Conservation (phyloP, 495 filamentous ascomycete genomes). For the Lasiosphaeris hirsuta region DNA sequence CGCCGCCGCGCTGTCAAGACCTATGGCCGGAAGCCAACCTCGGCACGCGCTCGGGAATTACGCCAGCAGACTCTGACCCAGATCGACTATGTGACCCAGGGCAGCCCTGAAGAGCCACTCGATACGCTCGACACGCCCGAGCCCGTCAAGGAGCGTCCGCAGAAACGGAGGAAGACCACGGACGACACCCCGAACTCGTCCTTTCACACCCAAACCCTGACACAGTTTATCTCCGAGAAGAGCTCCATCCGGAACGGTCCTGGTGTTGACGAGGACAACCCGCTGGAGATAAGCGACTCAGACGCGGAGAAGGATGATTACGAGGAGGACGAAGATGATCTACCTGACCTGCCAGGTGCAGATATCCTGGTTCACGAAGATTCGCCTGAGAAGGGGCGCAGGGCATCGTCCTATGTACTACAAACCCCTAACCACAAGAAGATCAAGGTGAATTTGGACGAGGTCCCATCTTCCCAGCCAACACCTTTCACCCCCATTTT, state of each 20-base stretch:
- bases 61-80: slow-evolving; percentile 51
- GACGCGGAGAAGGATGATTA: slow-evolving; percentile 31
- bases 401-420: slow-evolving; percentile 14
- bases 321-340: slow-evolving; percentile 2
- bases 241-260: neutral
- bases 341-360: neutral
- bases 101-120: neutral
- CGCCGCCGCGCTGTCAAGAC: slow-evolving; percentile 34
- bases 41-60: slow-evolving; percentile 21
- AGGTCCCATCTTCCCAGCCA: slow-evolving; percentile 41
- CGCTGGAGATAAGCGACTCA: slow-evolving; percentile 35
- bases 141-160: slow-evolving; percentile 16
- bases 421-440: slow-evolving; percentile 34
- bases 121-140: slow-evolving; percentile 8
- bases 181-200: slow-evolving; percentile 37
- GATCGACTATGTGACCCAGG: slow-evolving; percentile 38
- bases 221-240: slow-evolving; percentile 37
- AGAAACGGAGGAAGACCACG: slow-evolving; percentile 38
- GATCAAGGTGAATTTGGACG: slow-evolving; percentile 31
- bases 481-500: slow-evolving; percentile 36
- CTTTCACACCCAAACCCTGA: slow-evolving; percentile 45
- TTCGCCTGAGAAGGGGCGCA: neutral
- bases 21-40: slow-evolving; percentile 34
- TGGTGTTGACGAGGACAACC: slow-evolving; percentile 19
- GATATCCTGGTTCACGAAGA: neutral